Evolutionary conservation across 2,329 filamentous ascomycete genomes (phyloP), one percentile per base, ranked within the genome.

Genomic region (Thielaviopsis punctulata): DNA sequence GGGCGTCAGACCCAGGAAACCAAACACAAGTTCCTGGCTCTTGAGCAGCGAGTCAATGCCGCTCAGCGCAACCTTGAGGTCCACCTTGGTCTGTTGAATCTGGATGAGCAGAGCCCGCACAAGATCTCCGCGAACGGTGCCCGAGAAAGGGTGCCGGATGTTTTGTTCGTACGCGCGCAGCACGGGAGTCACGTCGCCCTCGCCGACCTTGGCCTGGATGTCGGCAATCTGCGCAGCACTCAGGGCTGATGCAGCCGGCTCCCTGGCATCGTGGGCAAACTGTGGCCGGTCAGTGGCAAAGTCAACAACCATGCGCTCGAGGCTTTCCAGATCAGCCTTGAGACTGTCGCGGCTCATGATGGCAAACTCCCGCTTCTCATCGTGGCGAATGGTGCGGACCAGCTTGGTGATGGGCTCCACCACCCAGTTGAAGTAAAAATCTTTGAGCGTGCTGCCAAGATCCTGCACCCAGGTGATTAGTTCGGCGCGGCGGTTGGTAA

Each of bases 51-150:
- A 80, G 69, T 98, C 90, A 58, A 98, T 98, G 18, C 92, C 92
- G 55, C 85, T 87, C 69, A 98, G 89, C 13, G 92, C 92, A 56
- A 96, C 82, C 65, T 98, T 92, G 12, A 98, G 80, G 62, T 98
- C 92, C 8, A 98, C 92, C 70, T 98, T 98, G 21, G 92, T 96
- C 73, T 98, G 98, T 62, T 98, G 92, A 36, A 98, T 82, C 63
- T 98, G 92, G 52, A 98, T 96, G 45, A 98, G 73, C 24, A 98
- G 77, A 4, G 90, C 88, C 49, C 90, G 82, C 33, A 96, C 77
- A 24, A 98, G 73, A 60, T 96, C 90, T 10, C 92, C 92, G 25
- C 80, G 77, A 18, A 98, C 67, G 0, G 89, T 86, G 7, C 90
- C 89, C 52, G 81, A 72, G 56, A 98, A 80, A 1, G 92, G 92